Evolutionary conservation across 2,329 filamentous ascomycete genomes (phyloP), one percentile per base, ranked within the genome.

Genomic region (Fusarium xylarioides): DNA sequence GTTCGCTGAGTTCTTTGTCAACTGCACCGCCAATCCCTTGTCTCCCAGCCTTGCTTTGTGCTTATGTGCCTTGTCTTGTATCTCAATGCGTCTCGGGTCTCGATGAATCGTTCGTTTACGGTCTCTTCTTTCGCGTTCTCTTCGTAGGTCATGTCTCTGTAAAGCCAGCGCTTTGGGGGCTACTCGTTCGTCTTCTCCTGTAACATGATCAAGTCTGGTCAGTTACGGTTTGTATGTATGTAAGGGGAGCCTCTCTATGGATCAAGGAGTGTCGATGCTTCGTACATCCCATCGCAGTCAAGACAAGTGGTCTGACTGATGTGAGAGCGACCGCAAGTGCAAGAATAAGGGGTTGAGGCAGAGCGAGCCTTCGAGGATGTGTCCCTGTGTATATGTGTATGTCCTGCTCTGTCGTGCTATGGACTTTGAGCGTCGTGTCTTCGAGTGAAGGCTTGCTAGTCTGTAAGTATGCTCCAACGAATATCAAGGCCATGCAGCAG

Each of bases 1-100:
- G 35, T 28, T 21, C 26, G 26, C 10, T 32, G 16, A 4, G 18
- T 47, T 43, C 50, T 69, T 65, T 69, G 26, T 65, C 10, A 30
- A 38, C 10, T 35, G 18, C 12, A 5, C 9, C 2, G 8, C 10
- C 7, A 32, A 19, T 11, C 2, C 26, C 50, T 23, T 16, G 1
- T 10, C 6, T 2, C 8, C 19, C 5, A 34, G 10, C 12, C 11
- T 35, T 5, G 21, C 12, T 15, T 21, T 32, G 30, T 23, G 0
- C 4, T 19, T 30, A 1, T 35, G n/a, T 21, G 14, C 11, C 21
- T n/a, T n/a, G 4, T 30, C 0, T 30, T 32, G 30, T 28, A n/a
- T 21, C 16, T 14, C 2, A 18, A 44, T 40, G 18, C 1, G 26
- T 30, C 16, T 37, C 6, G 4, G 10, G 12, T 10, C 28, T n/a